Conservation (phyloP, 345 rosid genomes). For the Luvunga scandens region DNA sequence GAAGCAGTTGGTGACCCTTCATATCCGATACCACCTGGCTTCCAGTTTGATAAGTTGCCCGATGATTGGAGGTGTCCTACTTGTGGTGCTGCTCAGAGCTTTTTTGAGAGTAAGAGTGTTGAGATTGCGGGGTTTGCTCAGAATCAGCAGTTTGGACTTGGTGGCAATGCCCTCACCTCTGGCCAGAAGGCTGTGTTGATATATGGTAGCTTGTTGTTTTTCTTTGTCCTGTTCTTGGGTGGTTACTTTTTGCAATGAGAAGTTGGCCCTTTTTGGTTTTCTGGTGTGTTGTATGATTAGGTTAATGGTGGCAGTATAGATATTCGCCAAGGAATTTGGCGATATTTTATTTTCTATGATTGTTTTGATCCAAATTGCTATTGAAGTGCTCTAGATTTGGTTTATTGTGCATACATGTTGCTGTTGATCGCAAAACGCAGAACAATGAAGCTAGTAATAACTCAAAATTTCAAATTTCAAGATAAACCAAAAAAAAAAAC, state of each 20-base stretch:
- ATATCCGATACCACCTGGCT: slow-evolving; percentile 88
- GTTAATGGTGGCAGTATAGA: slow-evolving; percentile 1
- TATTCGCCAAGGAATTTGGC: neutral
- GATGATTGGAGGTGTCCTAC: slow-evolving; percentile 95
- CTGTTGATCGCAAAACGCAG: neutral
- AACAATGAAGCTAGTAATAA: neutral
- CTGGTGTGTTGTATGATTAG: neutral
- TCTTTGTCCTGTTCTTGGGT: slow-evolving; percentile 66
- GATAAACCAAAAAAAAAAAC: neutral
- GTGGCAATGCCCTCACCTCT: slow-evolving; percentile 86
- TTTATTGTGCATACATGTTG: neutral
- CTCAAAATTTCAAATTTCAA: neutral
- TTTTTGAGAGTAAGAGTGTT: slow-evolving; percentile 85
- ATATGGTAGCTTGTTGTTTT: slow-evolving; percentile 65
- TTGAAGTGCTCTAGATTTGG: neutral
- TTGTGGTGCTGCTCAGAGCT: slow-evolving; percentile 85
- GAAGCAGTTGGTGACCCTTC: slow-evolving; percentile 86
- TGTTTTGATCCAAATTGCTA: neutral
- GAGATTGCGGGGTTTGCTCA: slow-evolving; percentile 98
- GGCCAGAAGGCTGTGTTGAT: slow-evolving; percentile 85
- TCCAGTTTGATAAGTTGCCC: slow-evolving; percentile 72
- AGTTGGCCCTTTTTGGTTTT: neutral
- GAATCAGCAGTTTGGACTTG: slow-evolving; percentile 89
- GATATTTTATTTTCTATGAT: neutral
- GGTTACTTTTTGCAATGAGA: slow-evolving; percentile 76